Evolutionary conservation across 306 rosid species (phyloP).

Genomic region (Fagus sylvatica): DNA sequence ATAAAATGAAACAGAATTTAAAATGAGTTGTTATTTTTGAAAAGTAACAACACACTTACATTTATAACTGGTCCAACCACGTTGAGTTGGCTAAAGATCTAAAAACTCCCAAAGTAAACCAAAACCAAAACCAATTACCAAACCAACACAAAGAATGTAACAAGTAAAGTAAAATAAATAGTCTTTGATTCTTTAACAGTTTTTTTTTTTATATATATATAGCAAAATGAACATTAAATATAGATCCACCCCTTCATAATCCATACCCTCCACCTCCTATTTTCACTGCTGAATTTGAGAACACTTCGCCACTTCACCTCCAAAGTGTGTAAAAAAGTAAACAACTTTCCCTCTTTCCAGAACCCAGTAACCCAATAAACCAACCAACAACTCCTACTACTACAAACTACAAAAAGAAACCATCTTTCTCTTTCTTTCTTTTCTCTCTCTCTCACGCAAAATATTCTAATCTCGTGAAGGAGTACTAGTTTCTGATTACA

Average conservation of each 20-base stretch:
- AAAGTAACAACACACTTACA: too few relatives aligned
- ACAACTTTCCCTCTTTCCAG: neutral
- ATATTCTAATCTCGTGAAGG: neutral
- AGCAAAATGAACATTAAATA: too few relatives aligned
- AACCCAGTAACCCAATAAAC: constrained; percentile 1
- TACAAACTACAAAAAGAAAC: constrained; percentile 11
- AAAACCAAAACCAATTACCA: neutral
- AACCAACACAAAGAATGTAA: neutral
- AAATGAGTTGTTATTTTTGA: too few relatives aligned
- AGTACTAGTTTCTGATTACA: neutral
- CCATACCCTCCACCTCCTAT: neutral
- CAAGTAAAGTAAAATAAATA: neutral
- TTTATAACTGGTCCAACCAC: too few relatives aligned
- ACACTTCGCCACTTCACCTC: neutral
- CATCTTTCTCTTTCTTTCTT: constrained; percentile 5
- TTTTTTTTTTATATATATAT: neutral
- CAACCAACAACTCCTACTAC: constrained; percentile 12
- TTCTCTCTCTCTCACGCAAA: constrained; percentile 4
- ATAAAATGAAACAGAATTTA: too few relatives aligned
- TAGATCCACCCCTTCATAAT: too few relatives aligned
- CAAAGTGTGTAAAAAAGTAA: too few relatives aligned
- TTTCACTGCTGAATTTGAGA: constrained; percentile 6
- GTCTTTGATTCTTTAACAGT: neutral
- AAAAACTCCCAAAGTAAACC: too few relatives aligned
- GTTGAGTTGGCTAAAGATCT: too few relatives aligned